These are phyloP conservation scores for Mortierella sp. DNA, from an alignment of 371 early-diverging fungal species.

Conservation along the genomic window DNA sequence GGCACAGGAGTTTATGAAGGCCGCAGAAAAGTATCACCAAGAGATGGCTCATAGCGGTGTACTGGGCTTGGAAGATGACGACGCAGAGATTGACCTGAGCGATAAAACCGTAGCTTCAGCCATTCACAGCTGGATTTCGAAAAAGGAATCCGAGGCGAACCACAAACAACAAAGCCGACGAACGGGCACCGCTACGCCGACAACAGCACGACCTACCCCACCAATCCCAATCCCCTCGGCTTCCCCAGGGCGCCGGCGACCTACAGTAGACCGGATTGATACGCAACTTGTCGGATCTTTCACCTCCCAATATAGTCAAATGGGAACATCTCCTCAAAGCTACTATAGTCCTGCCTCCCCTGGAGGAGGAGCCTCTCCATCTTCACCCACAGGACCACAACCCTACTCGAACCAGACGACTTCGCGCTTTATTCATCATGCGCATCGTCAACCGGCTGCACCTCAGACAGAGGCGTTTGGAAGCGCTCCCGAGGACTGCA, in stretches of 20 bases:
- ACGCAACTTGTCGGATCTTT: conserved; percentile 34
- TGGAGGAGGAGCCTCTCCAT: background rate
- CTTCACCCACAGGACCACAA: conserved; percentile 12
- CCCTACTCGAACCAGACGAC: conserved; percentile 27
- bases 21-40: conserved; percentile 45
- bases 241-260: conserved; percentile 24
- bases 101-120: conserved; percentile 47
- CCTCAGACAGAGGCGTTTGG: conserved; percentile 49
- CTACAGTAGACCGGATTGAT: conserved; percentile 24
- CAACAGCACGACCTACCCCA: conserved; percentile 16
- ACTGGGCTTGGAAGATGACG: conserved; percentile 25
- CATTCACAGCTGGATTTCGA: conserved; percentile 49
- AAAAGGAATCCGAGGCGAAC: conserved; percentile 32
- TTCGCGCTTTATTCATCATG: conserved; percentile 40
- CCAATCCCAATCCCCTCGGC: conserved; percentile 33
- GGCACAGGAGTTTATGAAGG: conserved; percentile 47
- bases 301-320: conserved; percentile 35
- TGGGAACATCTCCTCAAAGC: conserved; percentile 26
- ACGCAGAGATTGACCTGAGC: conserved; percentile 42
- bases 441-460: conserved; percentile 49
- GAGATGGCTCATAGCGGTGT: conserved; percentile 29
- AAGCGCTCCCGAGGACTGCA: conserved; percentile 39
- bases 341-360: conserved; percentile 17
- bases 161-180: background rate
- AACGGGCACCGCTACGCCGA: conserved; percentile 5